phyloP scores from a whole-genome alignment of 768 basidiomycete genomes.

The Pisolithus microcarpus region DNA sequence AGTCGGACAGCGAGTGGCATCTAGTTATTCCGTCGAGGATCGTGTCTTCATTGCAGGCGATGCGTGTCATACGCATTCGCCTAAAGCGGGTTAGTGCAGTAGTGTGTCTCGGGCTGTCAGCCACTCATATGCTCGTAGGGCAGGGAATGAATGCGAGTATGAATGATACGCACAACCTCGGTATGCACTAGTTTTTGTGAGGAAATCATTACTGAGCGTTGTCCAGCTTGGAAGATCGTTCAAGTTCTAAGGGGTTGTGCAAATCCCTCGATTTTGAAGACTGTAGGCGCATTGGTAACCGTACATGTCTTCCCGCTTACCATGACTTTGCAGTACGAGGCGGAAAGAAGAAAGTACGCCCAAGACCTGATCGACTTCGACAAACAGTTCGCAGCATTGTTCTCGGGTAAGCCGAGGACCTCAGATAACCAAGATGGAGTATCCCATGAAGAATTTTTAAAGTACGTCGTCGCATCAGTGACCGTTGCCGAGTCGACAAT shows the following conservation, averaged over 20 bases:
- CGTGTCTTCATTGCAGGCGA: slow-evolving; percentile 75
- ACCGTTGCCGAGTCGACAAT: not conserved
- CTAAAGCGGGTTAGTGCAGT: slow-evolving; percentile 46
- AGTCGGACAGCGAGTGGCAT: slow-evolving; percentile 75
- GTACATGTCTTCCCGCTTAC: not conserved
- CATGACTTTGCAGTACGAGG: slow-evolving; percentile 48
- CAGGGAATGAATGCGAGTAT: slow-evolving; percentile 76
- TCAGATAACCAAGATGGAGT: slow-evolving; percentile 30
- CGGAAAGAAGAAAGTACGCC: slow-evolving; percentile 60
- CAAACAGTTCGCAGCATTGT: slow-evolving; percentile 54
- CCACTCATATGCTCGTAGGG: slow-evolving; percentile 29
- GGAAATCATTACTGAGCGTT: not conserved
- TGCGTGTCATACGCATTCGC: slow-evolving; percentile 64
- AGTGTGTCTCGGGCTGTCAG: not conserved
- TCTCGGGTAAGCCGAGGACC: slow-evolving; percentile 59
- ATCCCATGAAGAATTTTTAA: slow-evolving; percentile 30
- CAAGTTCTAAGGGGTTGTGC: slow-evolving; percentile 40
- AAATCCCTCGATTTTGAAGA: slow-evolving; percentile 30
- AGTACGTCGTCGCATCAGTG: slow-evolving; percentile 10
- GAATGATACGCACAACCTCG: slow-evolving; percentile 61
- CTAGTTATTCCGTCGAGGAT: slow-evolving; percentile 50
- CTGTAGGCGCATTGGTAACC: slow-evolving; percentile 21
- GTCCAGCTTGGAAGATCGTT: slow-evolving; percentile 40
- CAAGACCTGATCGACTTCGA: slow-evolving; percentile 71
- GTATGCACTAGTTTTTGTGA: slow-evolving; percentile 17